Conservation (phyloP, 1,284 basidiomycete species). For the Ceratobasidium sp. region DNA sequence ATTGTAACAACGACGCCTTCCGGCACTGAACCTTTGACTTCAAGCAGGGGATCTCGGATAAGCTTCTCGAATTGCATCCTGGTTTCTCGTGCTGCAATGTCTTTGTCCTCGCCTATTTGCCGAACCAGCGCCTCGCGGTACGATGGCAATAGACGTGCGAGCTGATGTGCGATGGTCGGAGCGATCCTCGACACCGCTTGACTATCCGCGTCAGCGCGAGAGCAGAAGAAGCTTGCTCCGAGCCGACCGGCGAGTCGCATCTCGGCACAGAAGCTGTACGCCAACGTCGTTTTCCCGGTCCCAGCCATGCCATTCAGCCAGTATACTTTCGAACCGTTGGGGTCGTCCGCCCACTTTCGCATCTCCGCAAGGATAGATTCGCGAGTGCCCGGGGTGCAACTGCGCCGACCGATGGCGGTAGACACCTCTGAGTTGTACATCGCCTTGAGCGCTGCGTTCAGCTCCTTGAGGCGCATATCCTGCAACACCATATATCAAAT, state of each 20-base stretch:
- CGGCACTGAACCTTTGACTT: not conserved
- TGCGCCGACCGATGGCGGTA: not conserved
- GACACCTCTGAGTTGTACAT: conserved; percentile 3
- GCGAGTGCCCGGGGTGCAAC: conserved; percentile 14
- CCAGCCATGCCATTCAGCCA: conserved; percentile 17
- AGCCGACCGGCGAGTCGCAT: not conserved
- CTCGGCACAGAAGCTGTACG: conserved; percentile 11
- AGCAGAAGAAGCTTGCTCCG: conserved; percentile 30
- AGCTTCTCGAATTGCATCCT: no score
- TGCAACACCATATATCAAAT: not conserved
- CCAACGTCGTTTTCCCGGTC: conserved; percentile 2
- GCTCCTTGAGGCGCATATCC: not conserved
- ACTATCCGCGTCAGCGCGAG: not conserved
- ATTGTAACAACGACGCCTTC: not conserved
- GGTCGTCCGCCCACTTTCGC: not conserved
- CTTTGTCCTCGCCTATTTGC: no score
- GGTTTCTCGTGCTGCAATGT: no score
- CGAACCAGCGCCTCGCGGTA: not conserved
- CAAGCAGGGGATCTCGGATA: no score
- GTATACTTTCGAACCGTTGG: not conserved
- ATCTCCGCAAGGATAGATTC: not conserved
- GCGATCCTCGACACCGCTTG: conserved; percentile 4
- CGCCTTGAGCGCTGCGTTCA: not conserved
- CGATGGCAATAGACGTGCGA: not conserved
- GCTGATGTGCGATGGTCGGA: conserved; percentile 22